Conservation (phyloP, 495 filamentous ascomycete genomes). For the Lepidopterella palustris region DNA sequence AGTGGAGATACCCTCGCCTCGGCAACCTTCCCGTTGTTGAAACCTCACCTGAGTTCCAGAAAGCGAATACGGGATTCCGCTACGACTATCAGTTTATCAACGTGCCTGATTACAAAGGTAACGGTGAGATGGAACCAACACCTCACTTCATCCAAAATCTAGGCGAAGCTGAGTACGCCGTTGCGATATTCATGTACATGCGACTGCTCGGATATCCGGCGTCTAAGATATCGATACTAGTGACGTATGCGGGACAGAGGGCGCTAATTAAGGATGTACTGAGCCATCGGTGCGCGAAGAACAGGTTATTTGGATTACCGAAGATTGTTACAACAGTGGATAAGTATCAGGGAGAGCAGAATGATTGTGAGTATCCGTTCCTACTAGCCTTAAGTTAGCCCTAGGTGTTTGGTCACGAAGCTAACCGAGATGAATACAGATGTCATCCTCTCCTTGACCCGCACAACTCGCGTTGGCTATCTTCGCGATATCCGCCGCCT, state of each 20-base stretch:
- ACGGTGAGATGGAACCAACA: conserved; percentile 82
- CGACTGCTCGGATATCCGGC: conserved; percentile 93
- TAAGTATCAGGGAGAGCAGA: conserved; percentile 98
- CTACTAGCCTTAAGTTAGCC: conserved; percentile 1
- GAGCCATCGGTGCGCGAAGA: conserved; percentile 74
- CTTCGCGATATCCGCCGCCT: conserved; percentile 88
- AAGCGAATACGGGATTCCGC: conserved; percentile 84
- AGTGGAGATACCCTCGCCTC: conserved; percentile 83
- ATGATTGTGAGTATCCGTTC: conserved; percentile 69
- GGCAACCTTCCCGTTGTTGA: conserved; percentile 72
- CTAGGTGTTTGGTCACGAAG: no score
- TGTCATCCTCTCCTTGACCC: conserved; percentile 84
- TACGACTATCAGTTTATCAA: conserved; percentile 98
- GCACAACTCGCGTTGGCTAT: conserved; percentile 86
- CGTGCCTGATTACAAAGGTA: conserved; percentile 87
- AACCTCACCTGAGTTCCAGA: conserved; percentile 60
- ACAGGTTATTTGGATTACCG: conserved; percentile 81
- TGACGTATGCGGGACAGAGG: conserved; percentile 91
- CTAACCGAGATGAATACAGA: conserved; percentile 53
- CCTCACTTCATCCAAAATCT: conserved; percentile 97
- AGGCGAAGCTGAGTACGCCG: conserved; percentile 93
- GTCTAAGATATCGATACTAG: conserved; percentile 79
- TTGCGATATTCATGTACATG: conserved; percentile 97
- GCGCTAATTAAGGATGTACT: conserved; percentile 88
- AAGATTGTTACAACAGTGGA: conserved; percentile 91